Conservation (phyloP, 768 basidiomycete species). For the Termitomyces sp. region DNA sequence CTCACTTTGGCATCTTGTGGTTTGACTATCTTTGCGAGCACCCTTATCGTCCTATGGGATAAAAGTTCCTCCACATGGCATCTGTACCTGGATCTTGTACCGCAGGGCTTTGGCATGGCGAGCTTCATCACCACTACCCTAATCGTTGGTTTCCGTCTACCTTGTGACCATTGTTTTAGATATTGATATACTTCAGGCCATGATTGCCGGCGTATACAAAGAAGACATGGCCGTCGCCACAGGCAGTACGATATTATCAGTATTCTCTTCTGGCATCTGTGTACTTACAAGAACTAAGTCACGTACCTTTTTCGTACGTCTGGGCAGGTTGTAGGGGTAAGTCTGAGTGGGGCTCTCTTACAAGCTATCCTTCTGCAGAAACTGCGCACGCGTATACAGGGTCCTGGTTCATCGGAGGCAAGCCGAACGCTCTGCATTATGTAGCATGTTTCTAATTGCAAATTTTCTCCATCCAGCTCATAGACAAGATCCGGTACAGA, state of each 20-base stretch:
- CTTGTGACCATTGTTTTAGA: constrained; percentile 6
- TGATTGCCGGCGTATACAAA: constrained; percentile 77
- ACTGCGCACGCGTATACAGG: constrained; percentile 69
- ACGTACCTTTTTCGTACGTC: constrained; percentile 92
- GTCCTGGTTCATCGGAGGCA: constrained; percentile 68
- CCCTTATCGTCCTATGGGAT: constrained; percentile 63
- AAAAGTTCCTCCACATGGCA: constrained; percentile 52
- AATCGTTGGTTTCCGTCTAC: constrained; percentile 49
- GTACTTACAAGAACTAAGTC: constrained; percentile 37
- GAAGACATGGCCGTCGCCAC: constrained; percentile 86
- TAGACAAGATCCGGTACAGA: constrained; percentile 59
- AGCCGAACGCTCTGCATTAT: constrained; percentile 22
- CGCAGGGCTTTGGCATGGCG: constrained; percentile 81
- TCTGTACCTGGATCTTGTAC: constrained; percentile 74
- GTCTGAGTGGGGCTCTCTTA: constrained; percentile 76
- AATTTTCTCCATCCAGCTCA: constrained; percentile 41
- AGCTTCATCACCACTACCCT: constrained; percentile 82
- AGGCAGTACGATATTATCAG: constrained; percentile 60
- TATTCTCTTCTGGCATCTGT: constrained; percentile 8
- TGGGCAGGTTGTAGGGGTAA: constrained; percentile 94
- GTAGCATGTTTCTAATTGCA: constrained; percentile 7
- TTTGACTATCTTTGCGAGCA: constrained; percentile 52
- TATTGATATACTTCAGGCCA: constrained; percentile 46
- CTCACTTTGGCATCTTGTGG: constrained; percentile 65
- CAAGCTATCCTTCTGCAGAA: constrained; percentile 73